A percentile compares a stretch with the other conserved stretches of the same genome.
These are phyloP conservation scores for Pichia norvegensis DNA, from an alignment of 1,139 yeast genomes.

Conservation along the genomic window DNA sequence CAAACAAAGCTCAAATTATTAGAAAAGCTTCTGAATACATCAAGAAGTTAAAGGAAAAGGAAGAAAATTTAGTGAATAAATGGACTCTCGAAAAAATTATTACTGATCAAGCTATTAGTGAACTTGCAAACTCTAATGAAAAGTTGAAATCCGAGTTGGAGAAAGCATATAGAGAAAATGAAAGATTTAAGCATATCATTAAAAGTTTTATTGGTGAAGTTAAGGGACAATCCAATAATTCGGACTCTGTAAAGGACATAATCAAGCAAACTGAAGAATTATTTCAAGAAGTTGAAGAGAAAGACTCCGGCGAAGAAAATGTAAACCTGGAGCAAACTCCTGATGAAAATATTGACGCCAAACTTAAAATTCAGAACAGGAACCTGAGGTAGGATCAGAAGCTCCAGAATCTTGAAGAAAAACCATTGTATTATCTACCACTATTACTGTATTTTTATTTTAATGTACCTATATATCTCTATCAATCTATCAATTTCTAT, in stretches of 20 bases:
- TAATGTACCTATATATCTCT: not conserved
- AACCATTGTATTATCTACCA: not conserved
- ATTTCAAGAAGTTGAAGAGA: conserved; percentile 4
- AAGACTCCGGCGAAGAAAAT: conserved; percentile 15
- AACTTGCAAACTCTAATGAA: conserved; percentile 68
- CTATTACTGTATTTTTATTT: not conserved
- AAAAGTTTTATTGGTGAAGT: conserved; percentile 4
- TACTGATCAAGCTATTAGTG: conserved; percentile 86
- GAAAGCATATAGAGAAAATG: conserved; percentile 89
- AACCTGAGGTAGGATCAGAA: not conserved
- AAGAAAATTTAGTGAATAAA: conserved; percentile 80
- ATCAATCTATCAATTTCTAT: not conserved
- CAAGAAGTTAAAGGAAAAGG: conserved; percentile 80
- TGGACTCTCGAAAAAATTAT: conserved; percentile 89
- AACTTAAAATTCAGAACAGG: not conserved
- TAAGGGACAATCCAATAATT: conserved; percentile 6
- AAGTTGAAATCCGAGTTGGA: conserved; percentile 73
- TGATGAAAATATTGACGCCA: not conserved
- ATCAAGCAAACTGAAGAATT: not conserved
- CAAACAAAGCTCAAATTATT: conserved; percentile 85
- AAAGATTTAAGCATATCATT: conserved; percentile 58
- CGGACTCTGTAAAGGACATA: not conserved
- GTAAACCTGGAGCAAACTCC: conserved; percentile 14
- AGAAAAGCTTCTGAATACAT: conserved; percentile 86
- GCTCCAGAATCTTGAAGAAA: no score